Evolutionary conservation across 257 asterid genomes (phyloP).

Genomic region (Rubia yunnanensis): DNA sequence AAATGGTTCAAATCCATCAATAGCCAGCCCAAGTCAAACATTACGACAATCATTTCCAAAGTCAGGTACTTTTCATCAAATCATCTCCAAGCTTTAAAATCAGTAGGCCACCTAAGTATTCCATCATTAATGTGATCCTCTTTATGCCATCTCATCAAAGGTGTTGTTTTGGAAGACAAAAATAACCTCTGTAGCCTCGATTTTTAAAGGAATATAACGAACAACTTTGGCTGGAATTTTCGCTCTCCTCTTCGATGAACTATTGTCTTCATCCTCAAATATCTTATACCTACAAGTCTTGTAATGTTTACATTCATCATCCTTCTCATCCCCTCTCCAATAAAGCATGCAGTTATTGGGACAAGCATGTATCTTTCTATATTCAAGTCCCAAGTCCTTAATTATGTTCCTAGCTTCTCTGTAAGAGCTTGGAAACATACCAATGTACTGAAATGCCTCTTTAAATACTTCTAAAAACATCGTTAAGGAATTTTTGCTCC

Average conservation of each 20-base stretch:
- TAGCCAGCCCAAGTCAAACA: background rate
- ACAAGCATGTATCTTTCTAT: conserved; percentile 5
- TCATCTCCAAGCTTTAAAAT: conserved; percentile 6
- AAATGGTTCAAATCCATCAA: background rate
- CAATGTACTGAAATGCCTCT: background rate
- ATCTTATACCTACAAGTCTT: background rate
- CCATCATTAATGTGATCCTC: conserved; percentile 14
- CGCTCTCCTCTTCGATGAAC: background rate
- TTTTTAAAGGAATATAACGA: conserved; percentile 1
- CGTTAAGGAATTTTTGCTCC: conserved; percentile 3
- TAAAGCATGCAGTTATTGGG: conserved; percentile 5
- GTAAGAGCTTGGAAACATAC: background rate
- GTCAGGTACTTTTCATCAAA: background rate
- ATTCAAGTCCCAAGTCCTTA: background rate
- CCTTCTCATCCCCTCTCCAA: background rate
- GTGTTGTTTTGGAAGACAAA: conserved; percentile 9
- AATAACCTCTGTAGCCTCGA: conserved; percentile 10
- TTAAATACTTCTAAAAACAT: background rate
- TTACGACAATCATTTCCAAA: background rate
- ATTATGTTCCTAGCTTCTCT: background rate
- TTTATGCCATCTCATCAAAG: conserved; percentile 18
- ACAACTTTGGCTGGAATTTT: background rate
- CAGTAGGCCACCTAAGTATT: too few species aligned
- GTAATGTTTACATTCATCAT: background rate
- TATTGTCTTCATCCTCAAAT: background rate